A percentile compares a stretch with the other conserved stretches of the same genome.
Conservation (phyloP, 345 rosid species). For the Camelina hispida region DNA sequence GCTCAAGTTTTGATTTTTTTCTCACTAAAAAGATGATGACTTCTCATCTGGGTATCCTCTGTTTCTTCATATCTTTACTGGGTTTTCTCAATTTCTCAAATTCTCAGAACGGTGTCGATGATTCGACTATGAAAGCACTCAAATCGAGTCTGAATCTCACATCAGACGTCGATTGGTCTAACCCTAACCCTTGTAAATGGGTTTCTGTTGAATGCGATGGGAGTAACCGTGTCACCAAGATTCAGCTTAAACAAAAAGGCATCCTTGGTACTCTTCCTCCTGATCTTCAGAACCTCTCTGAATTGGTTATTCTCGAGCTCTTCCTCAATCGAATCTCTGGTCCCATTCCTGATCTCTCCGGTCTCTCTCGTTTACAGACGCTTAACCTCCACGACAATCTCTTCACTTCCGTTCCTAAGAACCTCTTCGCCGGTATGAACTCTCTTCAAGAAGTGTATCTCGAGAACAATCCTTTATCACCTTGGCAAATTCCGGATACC, state of each 20-base stretch:
- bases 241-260: constrained; percentile 58
- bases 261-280: constrained; percentile 62
- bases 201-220: constrained; percentile 44
- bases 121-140: constrained; percentile 39
- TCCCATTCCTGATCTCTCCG: constrained; percentile 60
- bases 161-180: constrained; percentile 58
- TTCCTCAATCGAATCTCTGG: constrained; percentile 58
- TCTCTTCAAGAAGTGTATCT: constrained; percentile 49
- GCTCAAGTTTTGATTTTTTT: background rate
- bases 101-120: constrained; percentile 43
- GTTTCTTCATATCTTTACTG: constrained; percentile 34
- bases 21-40: constrained; percentile 41
- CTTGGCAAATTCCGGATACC: constrained; percentile 63
- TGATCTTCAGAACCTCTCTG: constrained; percentile 55
- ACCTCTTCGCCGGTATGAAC: constrained; percentile 66
- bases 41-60: constrained; percentile 42
- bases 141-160: constrained; percentile 50
- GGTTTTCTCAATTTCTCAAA: background rate
- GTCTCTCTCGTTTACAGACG: constrained; percentile 49
- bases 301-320: constrained; percentile 54
- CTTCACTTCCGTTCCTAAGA: constrained; percentile 55
- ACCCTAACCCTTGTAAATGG: constrained; percentile 74
- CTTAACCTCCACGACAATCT: constrained; percentile 49
- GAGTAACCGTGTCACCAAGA: constrained; percentile 49
- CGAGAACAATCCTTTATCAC: constrained; percentile 52